Conservation (phyloP, 768 basidiomycete species). For the Sporobolomyces pararoseus region DNA sequence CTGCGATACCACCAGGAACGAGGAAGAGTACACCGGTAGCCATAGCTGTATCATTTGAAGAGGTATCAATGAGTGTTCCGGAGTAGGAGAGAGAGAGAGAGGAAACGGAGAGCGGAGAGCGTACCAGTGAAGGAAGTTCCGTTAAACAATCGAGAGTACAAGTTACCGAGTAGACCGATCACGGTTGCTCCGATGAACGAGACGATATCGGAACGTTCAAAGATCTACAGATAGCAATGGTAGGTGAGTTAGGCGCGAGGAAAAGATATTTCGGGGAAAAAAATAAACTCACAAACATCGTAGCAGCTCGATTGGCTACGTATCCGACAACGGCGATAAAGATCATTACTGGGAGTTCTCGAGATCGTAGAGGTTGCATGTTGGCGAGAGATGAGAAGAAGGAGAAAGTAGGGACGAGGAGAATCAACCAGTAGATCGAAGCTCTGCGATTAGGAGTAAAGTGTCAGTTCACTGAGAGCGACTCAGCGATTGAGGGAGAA, state of each 20-base stretch:
- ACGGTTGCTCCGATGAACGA: constrained; percentile 44
- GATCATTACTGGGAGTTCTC: constrained; percentile 50
- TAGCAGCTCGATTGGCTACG: constrained; percentile 46
- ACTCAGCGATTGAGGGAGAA: neutral
- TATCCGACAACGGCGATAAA: constrained; percentile 51
- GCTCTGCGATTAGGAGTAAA: constrained; percentile 1
- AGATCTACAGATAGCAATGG: constrained; percentile 40
- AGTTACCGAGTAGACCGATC: constrained; percentile 44
- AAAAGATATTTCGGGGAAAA: neutral
- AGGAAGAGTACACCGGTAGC: constrained; percentile 41
- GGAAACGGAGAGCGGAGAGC: neutral
- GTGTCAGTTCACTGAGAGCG: too few species aligned
- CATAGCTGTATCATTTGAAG: constrained; percentile 16
- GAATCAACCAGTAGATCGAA: constrained; percentile 46
- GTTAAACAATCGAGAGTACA: constrained; percentile 44
- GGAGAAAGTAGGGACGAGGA: constrained; percentile 51
- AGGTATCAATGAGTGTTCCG: neutral
- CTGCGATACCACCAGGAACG: constrained; percentile 42
- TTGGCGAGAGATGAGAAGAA: constrained; percentile 48
- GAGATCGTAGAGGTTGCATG: constrained; percentile 48
- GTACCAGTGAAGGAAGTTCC: constrained; percentile 32
- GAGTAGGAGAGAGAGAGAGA: neutral
- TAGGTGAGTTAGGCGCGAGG: neutral
- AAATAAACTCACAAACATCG: constrained; percentile 22
- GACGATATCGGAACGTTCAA: constrained; percentile 44